Evolutionary conservation across 2,329 filamentous ascomycete species (phyloP), one percentile per base, ranked within the genome.

Genomic region (Myriosclerotinia curreyana): DNA sequence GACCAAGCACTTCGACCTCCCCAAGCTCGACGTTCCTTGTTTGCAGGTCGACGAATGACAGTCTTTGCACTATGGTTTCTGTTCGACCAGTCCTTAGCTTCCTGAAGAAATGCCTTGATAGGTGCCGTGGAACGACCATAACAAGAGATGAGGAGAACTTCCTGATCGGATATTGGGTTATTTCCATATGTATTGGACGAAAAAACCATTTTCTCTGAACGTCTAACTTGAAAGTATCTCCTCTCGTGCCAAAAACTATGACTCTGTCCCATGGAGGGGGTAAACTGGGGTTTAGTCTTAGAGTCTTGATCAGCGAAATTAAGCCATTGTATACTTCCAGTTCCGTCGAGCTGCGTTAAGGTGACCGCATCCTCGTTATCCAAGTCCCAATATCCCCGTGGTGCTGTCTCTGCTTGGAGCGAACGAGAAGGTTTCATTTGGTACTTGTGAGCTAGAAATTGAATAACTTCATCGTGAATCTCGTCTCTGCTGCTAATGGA

Each of bases 261-360:
- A 3, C 74, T 68, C 12, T 5, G 5, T 9, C 83, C 83, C 65
- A 83, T 72, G 5, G 83, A 82, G 0, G 83, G 83, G 0, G 83
- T 79, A 67, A 80, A 86, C 42, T 80, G 77, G 1, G 83, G 82
- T 11, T 78, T 77, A 44, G 79, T 77, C 72, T 79, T 80, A 14
- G 82, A 81, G 66, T 83, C 81, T 66, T 85, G 81, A 66, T 81
- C 83, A 4, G 83, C 83, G 73, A 86, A 86, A 72, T 86, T 86
- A 58, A 85, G 79, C 69, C 82, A 84, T 69, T 72, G 62, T 74
- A 76, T 70, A 46, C 70, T 70, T 11, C 75, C 76, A 50, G 74
- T 75, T 59, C 75, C 74, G 65, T 76, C 74, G 36, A 74, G 77
- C 17, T 77, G 17, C 78, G 77, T 38, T 78, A 77, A 14, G 79